Base-by-base conservation (phyloP, 2,329 filamentous ascomycete genomes). In the Knufia fluminis region DNA sequence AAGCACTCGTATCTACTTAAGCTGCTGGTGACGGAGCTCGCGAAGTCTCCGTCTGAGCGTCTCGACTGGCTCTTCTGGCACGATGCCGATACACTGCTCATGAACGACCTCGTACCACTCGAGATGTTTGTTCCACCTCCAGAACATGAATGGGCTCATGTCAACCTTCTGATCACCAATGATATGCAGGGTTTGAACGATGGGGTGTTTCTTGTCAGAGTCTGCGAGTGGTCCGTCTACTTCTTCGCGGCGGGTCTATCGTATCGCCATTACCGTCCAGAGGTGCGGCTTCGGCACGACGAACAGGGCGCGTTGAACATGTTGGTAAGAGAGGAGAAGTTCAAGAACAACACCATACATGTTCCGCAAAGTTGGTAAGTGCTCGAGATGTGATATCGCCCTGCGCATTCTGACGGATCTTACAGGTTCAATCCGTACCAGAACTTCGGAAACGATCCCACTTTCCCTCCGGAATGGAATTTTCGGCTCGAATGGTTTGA, bases 21-120 rank as follows among this genome's bases (percentile, higher is more conserved):
- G 17, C 48, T 66, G 24, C 46, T 68, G 8, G 57, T 67, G 22
- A 50, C 57, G 10, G 66, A 68, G 51, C 44, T 68, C 45, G 59
- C 57, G 12, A 65, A 66, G 50, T 60, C 63, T 4, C 49, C 54
- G 9, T 54, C 48, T 6, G 53, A 64, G 41, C 57, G 65, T 28
- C 48, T 64, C 12, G 60, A 68, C 47, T 68, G 66, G 66, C 53
- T 68, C 28, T 63, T 67, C 49, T 67, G 64, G 60, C 59, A 61
- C 32, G 65, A 67, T 46, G 59, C 56, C 38, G 64, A 67, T 39
- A 59, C 62, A 1, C 56, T 65, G 6, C 50, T 67, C 23, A 59
- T 67, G 50, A 67, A 67, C 51, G 56, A 59, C 1, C 55, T 63
- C 14, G 59, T 67, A n/a, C 61, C 60, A 2, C 54, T 63, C 19